Base-by-base conservation (phyloP, 2,329 filamentous ascomycete genomes). In the Neopestalotiopsis rosae region DNA sequence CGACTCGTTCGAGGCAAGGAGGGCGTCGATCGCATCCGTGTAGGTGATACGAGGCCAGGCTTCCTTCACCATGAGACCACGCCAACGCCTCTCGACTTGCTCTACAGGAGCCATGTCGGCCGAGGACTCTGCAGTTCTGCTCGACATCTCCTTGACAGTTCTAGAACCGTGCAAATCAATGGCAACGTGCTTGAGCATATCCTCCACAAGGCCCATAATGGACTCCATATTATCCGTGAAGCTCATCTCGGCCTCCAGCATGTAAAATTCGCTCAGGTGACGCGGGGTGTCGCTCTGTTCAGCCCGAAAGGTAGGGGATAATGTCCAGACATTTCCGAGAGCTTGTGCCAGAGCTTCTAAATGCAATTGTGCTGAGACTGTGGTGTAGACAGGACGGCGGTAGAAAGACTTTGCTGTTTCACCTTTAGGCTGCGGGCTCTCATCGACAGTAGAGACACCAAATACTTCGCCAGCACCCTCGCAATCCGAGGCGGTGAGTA, bases 401-500 rank as follows among this genome's bases (percentile, higher is more conserved):
- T 98, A 99, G 83, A 97, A 98, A 66, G 86, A 80, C 17, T 86
- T 84, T 20, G 74, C 76, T 74, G 73, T 78, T 71, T 81, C 76
- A 64, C 76, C 77, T 58, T 82, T 79, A 56, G 80, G 42, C 74
- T 76, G 65, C 42, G 67, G 66, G 65, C 68, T 76, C 40, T 81
- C 78, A 28, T 75, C 70, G 65, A 72, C 70, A 65, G 88, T 84
- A 24, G 84, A 78, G 49, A 98, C 84, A 10, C 90, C 89, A 76
- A 99, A 99, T 20, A 97, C 95, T 78, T 98, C 95, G 0, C 96
- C 96, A 1, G 95, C 96, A 4, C 96, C 96, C 83, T 99, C 96
- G 76, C 96, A 99, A 76, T 99, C 96, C 0, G 95, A 97, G 0
- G 95, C 98, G 1, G 96, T 98, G 76, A 99, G 93, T 75, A 98